These are phyloP conservation scores for Leishmania tropica DNA, from an alignment of 208 protist species.

Conservation along the genomic window DNA sequence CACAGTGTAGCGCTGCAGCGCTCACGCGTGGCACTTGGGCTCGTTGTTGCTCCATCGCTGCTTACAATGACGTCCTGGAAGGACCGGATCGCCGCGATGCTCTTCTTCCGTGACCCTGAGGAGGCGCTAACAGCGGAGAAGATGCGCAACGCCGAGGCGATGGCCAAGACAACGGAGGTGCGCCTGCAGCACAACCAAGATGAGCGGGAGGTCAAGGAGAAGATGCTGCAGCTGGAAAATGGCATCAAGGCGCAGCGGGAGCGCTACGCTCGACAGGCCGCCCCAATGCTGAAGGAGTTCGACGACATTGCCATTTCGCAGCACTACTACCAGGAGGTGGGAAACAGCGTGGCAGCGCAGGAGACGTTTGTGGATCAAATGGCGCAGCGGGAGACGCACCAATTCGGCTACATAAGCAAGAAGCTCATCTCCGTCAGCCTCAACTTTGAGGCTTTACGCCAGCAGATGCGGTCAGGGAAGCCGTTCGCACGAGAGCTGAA, in stretches of 20 bases:
- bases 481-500: slow-evolving; percentile 67
- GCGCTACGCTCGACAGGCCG: slow-evolving; percentile 43
- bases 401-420: slow-evolving; percentile 89
- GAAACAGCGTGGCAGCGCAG: slow-evolving; percentile 50
- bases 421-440: slow-evolving; percentile 83
- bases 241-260: slow-evolving; percentile 55
- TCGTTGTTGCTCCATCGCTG: not conserved
- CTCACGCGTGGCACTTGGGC: not conserved
- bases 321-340: slow-evolving; percentile 83
- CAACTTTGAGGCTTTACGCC: slow-evolving; percentile 71
- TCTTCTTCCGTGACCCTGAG: slow-evolving; percentile 64
- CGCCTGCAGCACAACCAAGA: slow-evolving; percentile 47
- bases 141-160: slow-evolving; percentile 79
- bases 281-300: slow-evolving; percentile 76
- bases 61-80: slow-evolving; percentile 36
- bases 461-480: slow-evolving; percentile 40
- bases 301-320: slow-evolving; percentile 75
- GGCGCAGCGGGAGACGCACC: slow-evolving; percentile 54
- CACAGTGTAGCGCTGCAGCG: not conserved
- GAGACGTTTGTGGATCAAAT: slow-evolving; percentile 56
- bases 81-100: slow-evolving; percentile 31
- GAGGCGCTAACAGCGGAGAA: slow-evolving; percentile 57
- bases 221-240: slow-evolving; percentile 43
- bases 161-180: slow-evolving; percentile 39
- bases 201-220: slow-evolving; percentile 34